Evolutionary conservation across 306 rosid species (phyloP).

Genomic region (Inga laurina): DNA sequence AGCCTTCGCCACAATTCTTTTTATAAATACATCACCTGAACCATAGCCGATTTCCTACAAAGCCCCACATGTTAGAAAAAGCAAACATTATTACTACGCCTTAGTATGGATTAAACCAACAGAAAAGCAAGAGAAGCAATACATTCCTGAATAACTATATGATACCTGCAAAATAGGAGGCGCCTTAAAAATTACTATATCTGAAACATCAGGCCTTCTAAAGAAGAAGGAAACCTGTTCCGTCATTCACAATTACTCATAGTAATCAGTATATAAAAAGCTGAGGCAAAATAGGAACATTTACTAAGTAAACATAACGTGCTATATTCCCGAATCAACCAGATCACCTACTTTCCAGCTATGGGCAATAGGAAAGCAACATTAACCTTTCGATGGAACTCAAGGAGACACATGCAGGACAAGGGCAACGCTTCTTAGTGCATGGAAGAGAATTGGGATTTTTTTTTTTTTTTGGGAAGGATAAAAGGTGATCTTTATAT

Average conservation of each 20-base stretch:
- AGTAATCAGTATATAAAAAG: conserved; percentile 9
- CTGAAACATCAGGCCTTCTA: conserved; percentile 88
- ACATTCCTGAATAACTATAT: not conserved
- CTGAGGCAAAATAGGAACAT: not conserved
- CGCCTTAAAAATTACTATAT: conserved; percentile 86
- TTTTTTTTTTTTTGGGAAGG: not conserved
- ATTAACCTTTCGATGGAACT: not conserved
- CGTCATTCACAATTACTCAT: conserved; percentile 14
- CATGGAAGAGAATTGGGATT: not conserved
- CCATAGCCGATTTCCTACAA: conserved; percentile 65
- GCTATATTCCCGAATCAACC: not conserved
- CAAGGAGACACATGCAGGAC: not conserved
- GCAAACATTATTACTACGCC: conserved; percentile 21
- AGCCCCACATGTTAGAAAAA: conserved; percentile 17
- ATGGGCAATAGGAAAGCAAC: not conserved
- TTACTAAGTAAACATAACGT: not conserved
- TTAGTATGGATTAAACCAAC: not conserved
- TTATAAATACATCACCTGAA: conserved; percentile 75
- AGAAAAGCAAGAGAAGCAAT: conserved; percentile 5
- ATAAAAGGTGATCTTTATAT: not conserved
- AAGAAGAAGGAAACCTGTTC: conserved; percentile 83
- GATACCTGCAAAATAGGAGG: conserved; percentile 80
- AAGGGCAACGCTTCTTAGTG: not conserved
- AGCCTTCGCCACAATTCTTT: conserved; percentile 91
- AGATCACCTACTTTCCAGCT: not conserved